Evolutionary conservation across 176 grass and related monocot genomes (phyloP).

Genomic region (Phoenix roebelenii): DNA sequence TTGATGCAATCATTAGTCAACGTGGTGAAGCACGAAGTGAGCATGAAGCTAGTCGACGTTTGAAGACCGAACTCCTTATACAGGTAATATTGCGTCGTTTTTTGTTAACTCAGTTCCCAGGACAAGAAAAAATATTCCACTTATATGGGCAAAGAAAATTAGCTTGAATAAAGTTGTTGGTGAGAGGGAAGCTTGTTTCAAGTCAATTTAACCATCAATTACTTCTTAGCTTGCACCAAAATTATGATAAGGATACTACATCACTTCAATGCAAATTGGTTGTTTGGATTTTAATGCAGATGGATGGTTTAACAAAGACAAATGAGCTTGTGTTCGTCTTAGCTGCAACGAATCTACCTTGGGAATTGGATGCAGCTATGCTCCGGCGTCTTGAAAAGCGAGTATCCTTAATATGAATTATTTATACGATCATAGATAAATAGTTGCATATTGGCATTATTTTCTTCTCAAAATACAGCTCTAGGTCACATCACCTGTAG

Average conservation of each 20-base stretch:
- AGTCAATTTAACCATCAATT: too few species aligned
- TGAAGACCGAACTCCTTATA: constrained; percentile 96
- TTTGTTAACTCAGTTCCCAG: too few species aligned
- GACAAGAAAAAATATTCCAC: too few species aligned
- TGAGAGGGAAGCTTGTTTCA: too few species aligned
- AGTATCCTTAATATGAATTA: constrained; percentile 33
- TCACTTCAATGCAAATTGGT: too few species aligned
- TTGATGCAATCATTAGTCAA: constrained; percentile 98
- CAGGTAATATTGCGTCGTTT: constrained; percentile 32
- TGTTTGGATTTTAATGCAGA: constrained; percentile 46
- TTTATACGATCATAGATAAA: too few species aligned
- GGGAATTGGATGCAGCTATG: constrained; percentile 97
- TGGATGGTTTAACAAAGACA: constrained; percentile 97
- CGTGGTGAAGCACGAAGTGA: constrained; percentile 97
- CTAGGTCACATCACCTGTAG: too few species aligned
- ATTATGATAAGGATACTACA: neutral
- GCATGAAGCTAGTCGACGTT: constrained; percentile 90
- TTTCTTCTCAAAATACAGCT: too few species aligned
- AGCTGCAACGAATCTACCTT: constrained; percentile 92
- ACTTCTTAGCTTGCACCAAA: too few species aligned
- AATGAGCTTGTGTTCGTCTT: constrained; percentile 93
- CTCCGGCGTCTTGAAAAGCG: constrained; percentile 88
- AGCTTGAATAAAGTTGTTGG: too few species aligned
- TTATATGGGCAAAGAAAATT: too few species aligned
- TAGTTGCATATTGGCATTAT: too few species aligned